Percentiles rank a stretch among this genome's conserved stretches.
phyloP scores from a whole-genome alignment of 768 basidiomycete species.

The Paxillus ammoniavirescens region DNA sequence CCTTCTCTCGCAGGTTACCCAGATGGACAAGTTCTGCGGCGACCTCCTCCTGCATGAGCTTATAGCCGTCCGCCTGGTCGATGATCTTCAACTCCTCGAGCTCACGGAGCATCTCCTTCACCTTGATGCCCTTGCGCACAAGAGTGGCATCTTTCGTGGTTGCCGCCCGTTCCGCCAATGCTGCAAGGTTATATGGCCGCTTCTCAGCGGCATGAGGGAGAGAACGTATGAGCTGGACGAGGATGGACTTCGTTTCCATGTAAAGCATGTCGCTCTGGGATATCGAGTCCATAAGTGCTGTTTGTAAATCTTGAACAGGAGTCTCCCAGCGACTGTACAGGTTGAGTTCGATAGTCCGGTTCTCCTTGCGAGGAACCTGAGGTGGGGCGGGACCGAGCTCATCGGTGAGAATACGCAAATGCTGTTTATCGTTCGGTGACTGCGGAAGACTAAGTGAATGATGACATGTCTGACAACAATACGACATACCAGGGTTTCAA shows the following conservation, averaged over 20 bases:
- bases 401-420: conserved; percentile 93
- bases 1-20: conserved; percentile 95
- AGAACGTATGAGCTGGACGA: conserved; percentile 95
- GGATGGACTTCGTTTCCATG: conserved; percentile 99
- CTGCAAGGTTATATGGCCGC: conserved; percentile 84
- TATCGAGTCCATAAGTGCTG: conserved; percentile 94
- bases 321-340: conserved; percentile 99
- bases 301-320: conserved; percentile 96
- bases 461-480: neutral
- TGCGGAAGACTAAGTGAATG: conserved; percentile 29
- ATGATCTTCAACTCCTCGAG: conserved; percentile 88
- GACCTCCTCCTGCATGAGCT: conserved; percentile 97
- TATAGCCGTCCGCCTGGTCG: conserved; percentile 79
- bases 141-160: conserved; percentile 96
- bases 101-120: conserved; percentile 98
- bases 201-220: conserved; percentile 82
- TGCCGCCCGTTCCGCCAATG: conserved; percentile 91
- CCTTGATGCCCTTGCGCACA: conserved; percentile 97
- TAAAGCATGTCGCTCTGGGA: conserved; percentile 98
- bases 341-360: conserved; percentile 86
- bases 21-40: conserved; percentile 93
- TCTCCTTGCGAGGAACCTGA: conserved; percentile 98
- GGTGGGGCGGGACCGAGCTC: conserved; percentile 91
- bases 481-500: conserved; percentile 81
- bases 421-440: conserved; percentile 98